Evolutionary conservation across 306 rosid species (phyloP), one percentile per base, ranked within the genome.

Genomic region (Trichosanthes cucumerina): DNA sequence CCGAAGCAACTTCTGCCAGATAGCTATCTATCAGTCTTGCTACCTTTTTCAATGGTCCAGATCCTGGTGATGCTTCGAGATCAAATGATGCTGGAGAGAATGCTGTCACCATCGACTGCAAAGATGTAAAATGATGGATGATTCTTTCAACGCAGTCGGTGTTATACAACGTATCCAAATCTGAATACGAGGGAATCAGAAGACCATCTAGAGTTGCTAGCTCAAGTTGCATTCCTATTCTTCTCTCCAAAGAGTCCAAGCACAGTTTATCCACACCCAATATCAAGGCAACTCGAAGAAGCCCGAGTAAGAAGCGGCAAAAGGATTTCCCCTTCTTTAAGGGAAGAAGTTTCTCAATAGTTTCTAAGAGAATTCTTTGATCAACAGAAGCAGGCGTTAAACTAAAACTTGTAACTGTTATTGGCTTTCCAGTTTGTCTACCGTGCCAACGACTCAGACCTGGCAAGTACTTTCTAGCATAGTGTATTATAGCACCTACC

Each of bases 361-460:
- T 88, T 86, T 94, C 98, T 86, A 94, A 75, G 18, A 94, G 85
- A 79, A 79, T 87, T 78, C 78, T 90, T 76, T 94, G 98, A 88
- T 94, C 93, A 68, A 86, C 80, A 0, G 88, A 76, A 80, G 91
- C 96, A 57, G 98, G 93, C 1, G 90, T 86, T 83, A 92, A 83
- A 82, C 96, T 89, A 59, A 92, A 90, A 83, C 97, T 90, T 1
- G 92, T 83, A 66, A 94, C 91, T 63, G 92, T 88, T 82, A 92
- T 82, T 39, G 92, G 80, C 82, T 83, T 79, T 8, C 95, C 90
- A 33, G 85, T 85, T 81, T 86, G 92, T 80, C 89, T 85, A 59
- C 92, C 90, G 80, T 85, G 96, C 98, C 97, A 94, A 82, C 98
- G 90, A 23, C 91, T 90, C 1, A 94, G 83, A 80, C 98, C 98